Evolutionary conservation across 2,329 filamentous ascomycete genomes (phyloP), one percentile per base, ranked within the genome.

Genomic region (Bipolaris cookei): DNA sequence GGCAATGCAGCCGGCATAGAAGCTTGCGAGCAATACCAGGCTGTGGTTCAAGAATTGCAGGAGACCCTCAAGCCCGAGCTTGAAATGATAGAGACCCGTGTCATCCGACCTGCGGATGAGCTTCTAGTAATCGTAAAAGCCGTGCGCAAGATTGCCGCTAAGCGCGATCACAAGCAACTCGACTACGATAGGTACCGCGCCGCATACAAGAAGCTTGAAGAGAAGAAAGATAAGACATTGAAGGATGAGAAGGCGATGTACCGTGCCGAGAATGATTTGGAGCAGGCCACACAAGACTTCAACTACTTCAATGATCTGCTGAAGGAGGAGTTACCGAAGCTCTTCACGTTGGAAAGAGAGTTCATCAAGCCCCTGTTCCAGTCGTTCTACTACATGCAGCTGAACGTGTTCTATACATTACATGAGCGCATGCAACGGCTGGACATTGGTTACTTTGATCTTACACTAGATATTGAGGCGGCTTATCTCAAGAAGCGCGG

Each of bases 331-430:
- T 82, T 99, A 62, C 95, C 95, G 25, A 92, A 92, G 77, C 85
- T 99, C 10, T 99, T 99, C 78, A 77, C 81, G 6, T 86, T 99
- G 16, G 95, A 99, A 77, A 86, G 89, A 63, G 90, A 98, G 77
- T 98, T 99, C 76, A 99, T 99, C 77, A 89, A 91, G 66, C 95
- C 95, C 2, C 86, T 99, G 6, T 99, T 99, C 83, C 95, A 98
- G 77, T 96, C 91, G 8, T 99, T 99, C 81, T 99, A 99, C 80
- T 99, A 98, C 82, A 99, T 99, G 95, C 95, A 99, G 78, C 86
- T 99, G 64, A 99, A 99, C 78, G 91, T 99, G 64, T 99, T 98
- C 78, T 99, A 99, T 79, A 99, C 95, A 1, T 83, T 99, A 51
- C 95, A 99, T 76, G 94, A 98, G 79, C 92, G 89, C 79, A 99